Evolutionary conservation across 2,329 filamentous ascomycete species (phyloP).

Genomic region (Passalora sequoiae): DNA sequence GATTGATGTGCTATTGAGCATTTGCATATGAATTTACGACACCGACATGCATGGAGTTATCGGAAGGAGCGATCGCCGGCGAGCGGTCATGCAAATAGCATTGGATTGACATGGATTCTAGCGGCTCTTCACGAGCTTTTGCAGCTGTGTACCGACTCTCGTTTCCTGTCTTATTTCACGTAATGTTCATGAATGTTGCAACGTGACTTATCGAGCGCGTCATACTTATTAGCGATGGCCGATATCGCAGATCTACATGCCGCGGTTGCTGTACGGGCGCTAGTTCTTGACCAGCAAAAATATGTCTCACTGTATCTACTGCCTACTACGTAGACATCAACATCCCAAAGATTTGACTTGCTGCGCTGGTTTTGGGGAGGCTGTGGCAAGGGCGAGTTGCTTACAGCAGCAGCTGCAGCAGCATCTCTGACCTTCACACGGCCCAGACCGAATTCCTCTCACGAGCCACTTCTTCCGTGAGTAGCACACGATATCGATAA

Average conservation of each 20-base stretch:
- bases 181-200: too few relatives aligned
- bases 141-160: too few relatives aligned
- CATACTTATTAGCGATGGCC: neutral
- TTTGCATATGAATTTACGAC: slow-evolving; percentile 12
- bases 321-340: neutral
- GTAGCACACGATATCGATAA: neutral
- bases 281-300: too few relatives aligned
- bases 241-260: neutral
- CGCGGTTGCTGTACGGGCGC: neutral
- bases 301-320: too few relatives aligned
- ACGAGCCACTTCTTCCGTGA: neutral
- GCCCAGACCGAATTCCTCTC: neutral
- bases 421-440: too few relatives aligned
- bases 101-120: slow-evolving; percentile 5
- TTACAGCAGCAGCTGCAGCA: too few relatives aligned
- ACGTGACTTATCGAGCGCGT: neutral
- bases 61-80: slow-evolving; percentile 7
- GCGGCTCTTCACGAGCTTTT: slow-evolving; percentile 1
- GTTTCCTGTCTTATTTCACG: too few relatives aligned
- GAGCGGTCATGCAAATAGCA: slow-evolving; percentile 10
- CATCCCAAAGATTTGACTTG: neutral
- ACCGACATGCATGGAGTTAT: too few relatives aligned
- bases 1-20: slow-evolving; percentile 49
- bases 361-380: neutral
- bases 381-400: neutral